Evolutionary conservation across 1,139 yeast species (phyloP).

Genomic region (Pichia sp.): DNA sequence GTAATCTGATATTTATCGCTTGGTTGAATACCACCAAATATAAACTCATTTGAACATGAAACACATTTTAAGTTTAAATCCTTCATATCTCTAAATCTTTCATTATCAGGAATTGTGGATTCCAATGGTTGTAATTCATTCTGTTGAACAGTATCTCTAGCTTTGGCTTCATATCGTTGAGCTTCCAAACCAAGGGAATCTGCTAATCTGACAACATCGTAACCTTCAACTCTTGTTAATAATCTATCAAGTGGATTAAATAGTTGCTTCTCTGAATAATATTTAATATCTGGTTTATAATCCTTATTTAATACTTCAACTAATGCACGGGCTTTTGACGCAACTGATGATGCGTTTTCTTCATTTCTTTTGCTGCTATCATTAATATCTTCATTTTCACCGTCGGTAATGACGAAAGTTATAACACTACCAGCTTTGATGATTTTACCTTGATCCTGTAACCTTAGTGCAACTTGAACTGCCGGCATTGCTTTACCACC

Average conservation of each 20-base stretch:
- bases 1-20: constrained; percentile 55
- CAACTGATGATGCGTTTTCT: constrained; percentile 33
- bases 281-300: constrained; percentile 66
- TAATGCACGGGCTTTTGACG: constrained; percentile 76
- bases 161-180: constrained; percentile 50
- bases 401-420: constrained; percentile 65
- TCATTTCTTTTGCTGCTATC: constrained; percentile 1
- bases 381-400: constrained; percentile 27
- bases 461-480: constrained; percentile 84
- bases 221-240: constrained; percentile 79
- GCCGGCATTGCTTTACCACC: constrained; percentile 85
- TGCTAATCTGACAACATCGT: constrained; percentile 76
- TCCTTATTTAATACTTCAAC: constrained; percentile 51
- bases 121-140: constrained; percentile 72
- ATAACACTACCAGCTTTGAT: constrained; percentile 88
- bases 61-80: constrained; percentile 53
- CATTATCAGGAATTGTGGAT: constrained; percentile 73
- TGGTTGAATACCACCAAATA: constrained; percentile 68
- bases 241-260: constrained; percentile 89
- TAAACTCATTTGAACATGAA: constrained; percentile 51
- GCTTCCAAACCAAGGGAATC: constrained; percentile 73
- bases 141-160: constrained; percentile 25
- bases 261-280: constrained; percentile 82
- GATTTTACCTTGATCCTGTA: constrained; percentile 74
- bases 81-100: constrained; percentile 66